These are phyloP conservation scores for Sugiyamaella smithiae DNA, from an alignment of 805 yeast species.

Conservation along the genomic window DNA sequence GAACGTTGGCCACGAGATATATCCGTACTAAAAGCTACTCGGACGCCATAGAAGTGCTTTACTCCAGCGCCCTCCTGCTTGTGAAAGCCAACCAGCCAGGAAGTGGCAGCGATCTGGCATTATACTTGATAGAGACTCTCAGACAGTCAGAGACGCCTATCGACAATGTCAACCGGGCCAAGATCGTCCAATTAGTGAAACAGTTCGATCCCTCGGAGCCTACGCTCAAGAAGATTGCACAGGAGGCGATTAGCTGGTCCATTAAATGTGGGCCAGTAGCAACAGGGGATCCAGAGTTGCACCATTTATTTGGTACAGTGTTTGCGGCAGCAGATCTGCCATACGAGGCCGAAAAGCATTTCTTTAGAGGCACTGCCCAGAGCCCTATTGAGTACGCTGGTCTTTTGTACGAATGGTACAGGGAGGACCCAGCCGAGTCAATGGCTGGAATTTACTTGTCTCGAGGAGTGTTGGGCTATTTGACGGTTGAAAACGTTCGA, in stretches of 20 bases:
- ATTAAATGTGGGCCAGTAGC: slow-evolving; percentile 45
- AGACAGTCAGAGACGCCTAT: slow-evolving; percentile 47
- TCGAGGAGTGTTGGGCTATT: slow-evolving; percentile 73
- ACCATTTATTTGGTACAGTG: slow-evolving; percentile 69
- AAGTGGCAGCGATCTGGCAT: slow-evolving; percentile 73
- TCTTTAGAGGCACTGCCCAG: slow-evolving; percentile 63
- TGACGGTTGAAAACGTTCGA: slow-evolving; percentile 63
- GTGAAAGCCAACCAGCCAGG: slow-evolving; percentile 71
- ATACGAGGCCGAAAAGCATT: slow-evolving; percentile 69
- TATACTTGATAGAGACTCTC: slow-evolving; percentile 70
- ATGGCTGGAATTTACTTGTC: slow-evolving; percentile 36
- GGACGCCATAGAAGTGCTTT: slow-evolving; percentile 71
- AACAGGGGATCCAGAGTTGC: slow-evolving; percentile 74
- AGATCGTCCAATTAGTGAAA: slow-evolving; percentile 42
- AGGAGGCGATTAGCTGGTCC: slow-evolving; percentile 65
- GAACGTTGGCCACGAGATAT: slow-evolving; percentile 86
- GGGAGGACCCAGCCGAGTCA: slow-evolving; percentile 27
- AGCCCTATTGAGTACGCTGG: slow-evolving; percentile 43
- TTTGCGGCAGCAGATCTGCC: slow-evolving; percentile 47
- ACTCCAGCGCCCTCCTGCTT: slow-evolving; percentile 66
- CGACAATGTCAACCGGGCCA: slow-evolving; percentile 45
- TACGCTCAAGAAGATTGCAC: slow-evolving; percentile 62
- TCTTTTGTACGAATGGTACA: slow-evolving; percentile 51
- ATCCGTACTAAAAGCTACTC: slow-evolving; percentile 62
- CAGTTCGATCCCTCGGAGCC: slow-evolving; percentile 52